phyloP scores from a whole-genome alignment of 495 filamentous ascomycete species.

The Penicillium ucsense region DNA sequence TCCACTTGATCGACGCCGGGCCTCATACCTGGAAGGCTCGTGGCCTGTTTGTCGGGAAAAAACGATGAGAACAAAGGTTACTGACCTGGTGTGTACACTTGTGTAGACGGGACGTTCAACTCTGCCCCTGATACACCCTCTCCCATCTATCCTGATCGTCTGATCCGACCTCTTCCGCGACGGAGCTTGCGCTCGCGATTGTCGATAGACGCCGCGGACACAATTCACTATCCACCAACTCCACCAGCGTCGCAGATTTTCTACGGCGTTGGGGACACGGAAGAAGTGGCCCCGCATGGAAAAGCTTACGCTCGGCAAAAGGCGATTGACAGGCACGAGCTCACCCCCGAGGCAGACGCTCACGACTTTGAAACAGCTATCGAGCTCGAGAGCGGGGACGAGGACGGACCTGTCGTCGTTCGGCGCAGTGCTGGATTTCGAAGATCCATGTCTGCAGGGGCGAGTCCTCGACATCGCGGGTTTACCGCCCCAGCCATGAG shows the following conservation, averaged over 20 bases:
- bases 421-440: slow-evolving; percentile 37
- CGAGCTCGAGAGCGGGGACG: slow-evolving; percentile 38
- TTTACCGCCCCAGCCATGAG: slow-evolving; percentile 3
- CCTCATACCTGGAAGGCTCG: background rate
- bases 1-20: background rate
- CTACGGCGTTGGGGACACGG: slow-evolving; percentile 49
- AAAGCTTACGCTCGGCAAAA: slow-evolving; percentile 40
- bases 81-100: slow-evolving; percentile 28
- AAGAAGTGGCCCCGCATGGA: slow-evolving; percentile 30
- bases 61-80: slow-evolving; percentile 12
- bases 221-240: slow-evolving; percentile 69
- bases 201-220: slow-evolving; percentile 70
- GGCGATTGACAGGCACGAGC: slow-evolving; percentile 24
- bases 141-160: slow-evolving; percentile 70
- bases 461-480: slow-evolving; percentile 17
- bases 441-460: slow-evolving; percentile 26
- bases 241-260: slow-evolving; percentile 63
- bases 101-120: slow-evolving; percentile 41
- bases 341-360: slow-evolving; percentile 41
- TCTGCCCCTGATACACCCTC: slow-evolving; percentile 66
- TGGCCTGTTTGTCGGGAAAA: too few species aligned
- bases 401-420: slow-evolving; percentile 36
- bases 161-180: slow-evolving; percentile 89
- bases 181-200: slow-evolving; percentile 76
- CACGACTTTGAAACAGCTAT: slow-evolving; percentile 28